Evolutionary conservation across 768 basidiomycete species (phyloP), one percentile per base, ranked within the genome.

Genomic region (Termitomyces sp.): DNA sequence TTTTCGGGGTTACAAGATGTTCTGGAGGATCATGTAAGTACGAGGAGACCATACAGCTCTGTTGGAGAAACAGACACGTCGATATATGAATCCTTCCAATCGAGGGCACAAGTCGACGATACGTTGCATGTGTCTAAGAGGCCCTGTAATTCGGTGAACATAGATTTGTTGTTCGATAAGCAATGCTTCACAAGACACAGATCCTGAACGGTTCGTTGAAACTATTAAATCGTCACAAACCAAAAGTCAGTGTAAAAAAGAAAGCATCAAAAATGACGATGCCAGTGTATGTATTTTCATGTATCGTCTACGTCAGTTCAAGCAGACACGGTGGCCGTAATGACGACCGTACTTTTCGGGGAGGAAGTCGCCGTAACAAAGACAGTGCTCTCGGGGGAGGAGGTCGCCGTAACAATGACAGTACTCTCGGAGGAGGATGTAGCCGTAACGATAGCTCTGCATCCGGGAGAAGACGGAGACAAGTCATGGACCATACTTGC

Each of bases 61-160:
- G 32, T 4, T 6, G 40, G n/a, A 10, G 54, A 47, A 48, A 40
- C 44, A 18, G 52, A 30, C 3, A 46, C 27, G 20, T 42, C 50
- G 5, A 56, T 42, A 44, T 22, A 22, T 47, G 3, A 60, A 50
- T 34, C 42, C 48, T 26, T 24, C 2, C 5, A 62, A 44, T 16
- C 55, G 44, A 14, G 62, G 58, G 26, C 55, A 62, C 24, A 62
- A 24, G 22, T 56, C 34, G 6, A 60, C 27, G 43, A 62, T 36
- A 9, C 53, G 58, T 36, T 57, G 58, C 22, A 62, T 48, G 37
- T 59, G 39, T 27, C 50, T 32, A 61, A 5, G 64, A 54, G 13
- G n/a, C n/a, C 3, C 34, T 53, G 33, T 65, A 65, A 6, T 49
- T 51, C 9, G 37, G 49, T 5, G 53, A 45, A 47, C 10, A 32